phyloP scores from a whole-genome alignment of 768 basidiomycete species.

The Naganishia randhawae region DNA sequence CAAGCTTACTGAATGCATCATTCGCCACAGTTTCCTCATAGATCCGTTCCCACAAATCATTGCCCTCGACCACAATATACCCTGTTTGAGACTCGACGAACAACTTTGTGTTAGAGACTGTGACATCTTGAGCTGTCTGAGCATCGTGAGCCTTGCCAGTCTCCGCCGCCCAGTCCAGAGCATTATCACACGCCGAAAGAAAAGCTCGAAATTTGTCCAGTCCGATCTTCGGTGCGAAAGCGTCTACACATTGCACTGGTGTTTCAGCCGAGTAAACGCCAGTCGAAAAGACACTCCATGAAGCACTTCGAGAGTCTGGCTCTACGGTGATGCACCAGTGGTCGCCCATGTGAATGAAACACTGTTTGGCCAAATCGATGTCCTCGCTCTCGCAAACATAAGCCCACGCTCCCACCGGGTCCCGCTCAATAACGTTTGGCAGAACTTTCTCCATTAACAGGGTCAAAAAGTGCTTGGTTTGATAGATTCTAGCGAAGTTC shows the following conservation, averaged over 20 bases:
- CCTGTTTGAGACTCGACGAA: neutral
- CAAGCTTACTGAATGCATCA: slow-evolving; percentile 10
- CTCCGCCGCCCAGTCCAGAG: neutral
- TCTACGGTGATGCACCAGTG: slow-evolving; percentile 21
- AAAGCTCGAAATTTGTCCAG: slow-evolving; percentile 13
- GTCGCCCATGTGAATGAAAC: slow-evolving; percentile 1
- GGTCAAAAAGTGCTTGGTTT: neutral
- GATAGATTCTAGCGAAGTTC: neutral
- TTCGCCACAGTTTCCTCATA: neutral
- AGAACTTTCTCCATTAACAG: neutral
- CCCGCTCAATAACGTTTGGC: neutral
- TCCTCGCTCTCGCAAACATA: neutral
- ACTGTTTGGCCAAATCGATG: neutral
- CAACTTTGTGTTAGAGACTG: neutral
- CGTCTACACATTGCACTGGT: neutral
- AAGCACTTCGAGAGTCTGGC: neutral
- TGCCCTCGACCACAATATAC: neutral
- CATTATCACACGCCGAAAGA: neutral
- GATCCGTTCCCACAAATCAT: slow-evolving; percentile 2
- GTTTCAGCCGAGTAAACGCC: neutral
- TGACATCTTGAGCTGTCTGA: neutral
- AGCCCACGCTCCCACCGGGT: slow-evolving; percentile 13
- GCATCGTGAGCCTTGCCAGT: neutral
- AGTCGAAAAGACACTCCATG: neutral
- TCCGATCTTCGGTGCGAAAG: slow-evolving; percentile 12